Base-by-base conservation (phyloP, 1,284 basidiomycete genomes). In the Sporisorium reilianum region DNA sequence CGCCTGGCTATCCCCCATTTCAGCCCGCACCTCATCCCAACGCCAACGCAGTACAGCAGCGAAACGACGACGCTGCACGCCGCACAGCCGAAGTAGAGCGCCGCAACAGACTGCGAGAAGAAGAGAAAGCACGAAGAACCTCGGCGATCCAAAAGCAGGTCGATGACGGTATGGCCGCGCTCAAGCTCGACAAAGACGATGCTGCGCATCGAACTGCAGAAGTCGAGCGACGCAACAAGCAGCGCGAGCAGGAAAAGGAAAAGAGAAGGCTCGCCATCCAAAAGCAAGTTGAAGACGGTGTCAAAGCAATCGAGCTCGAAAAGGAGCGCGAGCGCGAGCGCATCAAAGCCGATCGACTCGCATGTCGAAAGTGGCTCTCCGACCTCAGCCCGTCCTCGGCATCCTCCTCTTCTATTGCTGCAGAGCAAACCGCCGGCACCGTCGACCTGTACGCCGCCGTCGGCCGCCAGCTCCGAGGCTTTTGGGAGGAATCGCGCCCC, bases 401-500 rank as follows among this genome's bases (percentile, higher is more conserved):
- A 1, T n/a, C 41, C 25, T 49, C 38, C 7, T 23, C 55, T 22
- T 26, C 58, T 25, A 32, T 26, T 5, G n/a, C 38, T 45, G n/a
- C 42, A 9, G 26, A 14, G 9, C 16, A 30, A 44, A n/a, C 14
- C 23, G 1, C 22, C 26, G 57, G 48, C 16, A 45, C 34, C 10
- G 40, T 66, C 48, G 64, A 72, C 23, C 49, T 65, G 1, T 49
- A 51, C 22, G 36, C 49, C 7, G 65, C 66, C 2, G 18, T 78
- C 10, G 75, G 75, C 12, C 58, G 61, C 22, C 75, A 77, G 46
- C 26, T 77, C 16, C 57, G 64, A 48, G 64, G 57, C 14, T 64
- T 67, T 22, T 77, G 75, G 75, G 46, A 74, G 25, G 42, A 42
- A 20, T 71, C 73, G 30, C 53, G 73, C 6, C 76, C 74, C 9